phyloP scores from a whole-genome alignment of 1,284 basidiomycete genomes.

The Volvariella volvacea region DNA sequence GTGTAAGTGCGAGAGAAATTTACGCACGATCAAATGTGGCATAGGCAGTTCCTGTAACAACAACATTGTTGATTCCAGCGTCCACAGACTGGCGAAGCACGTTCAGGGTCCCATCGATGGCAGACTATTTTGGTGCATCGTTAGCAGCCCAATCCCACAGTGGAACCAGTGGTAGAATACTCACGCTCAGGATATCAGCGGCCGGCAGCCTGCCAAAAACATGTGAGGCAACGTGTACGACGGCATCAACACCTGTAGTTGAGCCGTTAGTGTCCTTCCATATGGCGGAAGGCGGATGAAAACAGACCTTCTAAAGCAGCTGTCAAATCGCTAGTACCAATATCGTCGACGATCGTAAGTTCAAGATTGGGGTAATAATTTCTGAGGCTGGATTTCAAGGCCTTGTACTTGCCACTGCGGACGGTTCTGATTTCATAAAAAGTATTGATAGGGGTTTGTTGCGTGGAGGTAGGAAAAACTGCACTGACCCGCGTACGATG shows the following conservation, averaged over 20 bases:
- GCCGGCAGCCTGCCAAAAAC: neutral
- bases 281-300: too few species aligned
- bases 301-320: neutral
- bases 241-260: conserved; percentile 9
- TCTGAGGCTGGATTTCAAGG: too few species aligned
- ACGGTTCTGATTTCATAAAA: too few species aligned
- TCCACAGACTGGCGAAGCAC: conserved; percentile 14
- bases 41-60: conserved; percentile 13
- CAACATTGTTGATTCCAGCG: conserved; percentile 13
- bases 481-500: too few species aligned
- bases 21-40: conserved; percentile 13
- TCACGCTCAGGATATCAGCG: neutral
- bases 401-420: too few species aligned
- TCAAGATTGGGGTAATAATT: too few species aligned
- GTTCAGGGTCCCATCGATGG: conserved; percentile 13
- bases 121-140: conserved; percentile 1
- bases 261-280: too few species aligned
- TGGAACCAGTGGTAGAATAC: neutral
- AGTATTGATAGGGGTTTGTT: too few species aligned
- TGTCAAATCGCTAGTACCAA: neutral
- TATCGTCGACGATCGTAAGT: neutral
- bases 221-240: conserved; percentile 13
- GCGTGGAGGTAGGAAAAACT: too few species aligned
- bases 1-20: neutral
- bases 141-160: neutral